These are phyloP conservation scores for Ophiognomonia clavigignenti-juglandacearum DNA, from an alignment of 2,329 filamentous ascomycete species.

Conservation along the genomic window DNA sequence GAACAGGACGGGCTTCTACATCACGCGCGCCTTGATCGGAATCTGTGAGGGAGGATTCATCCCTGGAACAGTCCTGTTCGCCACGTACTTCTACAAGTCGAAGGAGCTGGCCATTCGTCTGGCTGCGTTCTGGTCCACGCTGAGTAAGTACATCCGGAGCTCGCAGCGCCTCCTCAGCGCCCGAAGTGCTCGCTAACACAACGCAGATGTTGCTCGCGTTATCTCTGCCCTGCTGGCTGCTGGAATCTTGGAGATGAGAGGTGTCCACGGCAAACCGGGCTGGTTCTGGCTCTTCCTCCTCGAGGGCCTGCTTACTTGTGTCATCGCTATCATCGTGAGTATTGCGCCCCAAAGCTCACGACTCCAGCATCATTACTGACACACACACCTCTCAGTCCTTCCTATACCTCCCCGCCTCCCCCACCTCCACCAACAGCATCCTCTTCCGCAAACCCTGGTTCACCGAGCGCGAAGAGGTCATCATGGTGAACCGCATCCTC, in stretches of 20 bases:
- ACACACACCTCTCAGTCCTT: conserved; percentile 33
- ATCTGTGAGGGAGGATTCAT: conserved; percentile 54
- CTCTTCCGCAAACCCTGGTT: conserved; percentile 64
- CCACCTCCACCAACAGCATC: conserved; percentile 57
- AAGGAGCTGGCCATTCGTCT: conserved; percentile 62
- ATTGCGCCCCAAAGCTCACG: not conserved
- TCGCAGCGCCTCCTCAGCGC: conserved; percentile 20
- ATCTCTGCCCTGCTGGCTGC: conserved; percentile 44
- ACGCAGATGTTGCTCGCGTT: conserved; percentile 29
- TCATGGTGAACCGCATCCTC: conserved; percentile 59
- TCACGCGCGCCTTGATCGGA: conserved; percentile 48
- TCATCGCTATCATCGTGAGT: conserved; percentile 42
- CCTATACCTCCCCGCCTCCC: conserved; percentile 58
- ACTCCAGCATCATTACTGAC: not conserved
- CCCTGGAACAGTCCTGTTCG: conserved; percentile 57
- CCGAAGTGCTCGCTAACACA: conserved; percentile 18
- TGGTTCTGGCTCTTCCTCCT: conserved; percentile 52
- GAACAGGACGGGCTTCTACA: conserved; percentile 41
- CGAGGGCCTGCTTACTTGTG: conserved; percentile 39
- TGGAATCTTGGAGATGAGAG: conserved; percentile 44
- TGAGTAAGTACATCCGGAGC: conserved; percentile 26
- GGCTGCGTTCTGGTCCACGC: conserved; percentile 61
- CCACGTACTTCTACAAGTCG: conserved; percentile 69
- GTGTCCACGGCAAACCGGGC: conserved; percentile 40
- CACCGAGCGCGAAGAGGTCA: conserved; percentile 61